Percentiles rank a stretch among this genome's conserved stretches.
phyloP scores from a whole-genome alignment of 495 filamentous ascomycete genomes.

The Penicillium malachiteum region DNA sequence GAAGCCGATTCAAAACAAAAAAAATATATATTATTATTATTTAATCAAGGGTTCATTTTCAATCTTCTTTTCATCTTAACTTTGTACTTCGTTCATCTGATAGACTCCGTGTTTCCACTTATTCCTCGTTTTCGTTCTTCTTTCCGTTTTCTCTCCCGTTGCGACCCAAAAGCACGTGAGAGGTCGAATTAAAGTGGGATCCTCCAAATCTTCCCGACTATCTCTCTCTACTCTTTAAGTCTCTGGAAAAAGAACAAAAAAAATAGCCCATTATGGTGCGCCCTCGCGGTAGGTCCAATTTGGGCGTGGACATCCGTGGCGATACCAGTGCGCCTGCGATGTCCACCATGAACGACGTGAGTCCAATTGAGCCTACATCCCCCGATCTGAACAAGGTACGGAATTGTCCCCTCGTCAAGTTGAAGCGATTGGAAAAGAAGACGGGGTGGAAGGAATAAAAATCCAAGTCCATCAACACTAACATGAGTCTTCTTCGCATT shows the following conservation, averaged over 20 bases:
- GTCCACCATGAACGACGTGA: slow-evolving; percentile 51
- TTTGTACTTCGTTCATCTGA: not conserved
- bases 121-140: not conserved
- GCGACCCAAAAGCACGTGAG: not conserved
- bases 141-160: not conserved
- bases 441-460: not conserved
- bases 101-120: not conserved
- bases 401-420: not conserved
- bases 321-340: slow-evolving; percentile 53
- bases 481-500: slow-evolving; percentile 3
- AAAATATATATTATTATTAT: no score
- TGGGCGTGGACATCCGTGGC: slow-evolving; percentile 52
- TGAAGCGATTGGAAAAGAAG: not conserved
- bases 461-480: not conserved
- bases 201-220: no score
- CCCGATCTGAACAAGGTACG: slow-evolving; percentile 44
- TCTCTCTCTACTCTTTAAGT: no score
- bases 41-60: not conserved
- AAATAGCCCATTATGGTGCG: slow-evolving; percentile 34
- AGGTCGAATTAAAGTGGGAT: not conserved
- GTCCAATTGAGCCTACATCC: slow-evolving; percentile 42
- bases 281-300: slow-evolving; percentile 46
- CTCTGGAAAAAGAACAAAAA: no score
- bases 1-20: no score
- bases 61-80: not conserved